Base-by-base conservation (phyloP, 2,329 filamentous ascomycete species). In the Aureobasidium uvarum region DNA sequence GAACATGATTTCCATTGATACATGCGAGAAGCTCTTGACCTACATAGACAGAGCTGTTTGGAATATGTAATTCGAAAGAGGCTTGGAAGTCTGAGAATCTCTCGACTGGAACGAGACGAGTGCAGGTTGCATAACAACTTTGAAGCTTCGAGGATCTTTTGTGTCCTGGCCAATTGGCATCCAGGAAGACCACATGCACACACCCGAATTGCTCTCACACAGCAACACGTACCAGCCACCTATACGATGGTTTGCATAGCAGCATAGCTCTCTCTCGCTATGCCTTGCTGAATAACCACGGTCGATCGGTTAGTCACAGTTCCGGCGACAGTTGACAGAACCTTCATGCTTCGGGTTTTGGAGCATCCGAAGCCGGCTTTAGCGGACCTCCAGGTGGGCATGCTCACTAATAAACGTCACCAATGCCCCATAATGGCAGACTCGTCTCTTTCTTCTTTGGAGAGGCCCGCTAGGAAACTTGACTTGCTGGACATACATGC, bases 401-500 rank as follows among this genome's bases (percentile, higher is more conserved):
- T 62, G 58, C 43, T 39, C 58, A 62, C 41, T 50, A 50, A 62
- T 62, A 62, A 60, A 60, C 56, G 56, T 60, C 56, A 60, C 56
- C 43, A 60, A 51, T 60, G 25, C 25, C 56, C 59, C 33, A 25
- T 43, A 18, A 14, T 20, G 31, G 45, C 48, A 62, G 36, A 51
- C 28, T 10, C 31, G 48, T 43, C 51, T 56, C 31, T 64, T 33
- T n/a, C 18, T 38, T 20, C 23, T 14, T 46, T 2, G 10, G 13
- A 45, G 28, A 38, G 36, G 39, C 5, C 18, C 16, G n/a, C 41
- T 33, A n/a, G 23, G 18, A 48, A 60, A 2, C 39, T 45, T 58
- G 39, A 58, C 39, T 16, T 45, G n/a, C 20, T 36, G 39, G 5
- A 60, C 8, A 38, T 55, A 64, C 51, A 33, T 31, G 25, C 20